Evolutionary conservation across 2,329 filamentous ascomycete species (phyloP), one percentile per base, ranked within the genome.

Genomic region (Fusarium domesticum): DNA sequence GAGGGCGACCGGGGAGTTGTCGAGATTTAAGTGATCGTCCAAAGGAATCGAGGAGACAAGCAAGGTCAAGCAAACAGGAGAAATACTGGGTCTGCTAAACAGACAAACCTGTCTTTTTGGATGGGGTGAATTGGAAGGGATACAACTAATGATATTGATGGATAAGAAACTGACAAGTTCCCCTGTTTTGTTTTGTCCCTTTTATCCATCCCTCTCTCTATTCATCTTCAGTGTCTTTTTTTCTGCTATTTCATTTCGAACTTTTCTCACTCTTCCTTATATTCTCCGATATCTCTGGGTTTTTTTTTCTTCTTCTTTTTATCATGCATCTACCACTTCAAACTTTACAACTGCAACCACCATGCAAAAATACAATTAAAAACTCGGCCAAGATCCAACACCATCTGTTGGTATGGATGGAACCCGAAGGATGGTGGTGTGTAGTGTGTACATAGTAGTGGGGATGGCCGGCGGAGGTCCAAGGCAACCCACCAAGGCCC

Each of bases 81-180:
- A 49, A 59, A 56, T 50, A 54, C 42, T 50, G 54, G 52, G 56
- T 54, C 56, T 46, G 54, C n/a, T n/a, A n/a, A n/a, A n/a, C n/a
- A n/a, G n/a, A n/a, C n/a, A n/a, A n/a, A n/a, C n/a, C n/a, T n/a
- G n/a, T n/a, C n/a, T n/a, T n/a, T n/a, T n/a, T n/a, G n/a, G n/a
- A n/a, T n/a, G n/a, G 45, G 43, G 42, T 38, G 43, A 37, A 42
- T 40, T 25, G 28, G 18, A 30, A 38, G 36, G 6, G 25, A n/a
- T n/a, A n/a, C n/a, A n/a, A n/a, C n/a, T n/a, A n/a, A n/a, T n/a
- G n/a, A n/a, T n/a, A n/a, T n/a, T n/a, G n/a, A n/a, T n/a, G n/a
- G n/a, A n/a, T n/a, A n/a, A n/a, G n/a, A n/a, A n/a, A n/a, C n/a
- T n/a, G n/a, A n/a, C n/a, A n/a, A n/a, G n/a, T n/a, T n/a, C n/a